These are phyloP conservation scores for Backusella parvicylindrica DNA, from an alignment of 192 early-diverging fungal genomes.

Conservation along the genomic window DNA sequence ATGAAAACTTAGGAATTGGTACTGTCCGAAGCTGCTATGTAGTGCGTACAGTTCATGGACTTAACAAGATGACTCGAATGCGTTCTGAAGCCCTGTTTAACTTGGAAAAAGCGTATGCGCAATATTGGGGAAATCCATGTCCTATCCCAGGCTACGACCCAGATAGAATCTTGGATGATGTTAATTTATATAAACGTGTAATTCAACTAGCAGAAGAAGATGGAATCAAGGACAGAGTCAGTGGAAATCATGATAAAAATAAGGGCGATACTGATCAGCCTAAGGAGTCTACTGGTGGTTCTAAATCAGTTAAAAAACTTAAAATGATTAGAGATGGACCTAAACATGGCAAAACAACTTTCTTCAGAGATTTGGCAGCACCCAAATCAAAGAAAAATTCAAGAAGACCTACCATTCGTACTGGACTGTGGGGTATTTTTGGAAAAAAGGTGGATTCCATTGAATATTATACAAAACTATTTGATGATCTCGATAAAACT, in stretches of 20 bases:
- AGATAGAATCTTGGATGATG: slow-evolving; percentile 34
- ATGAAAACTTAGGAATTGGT: slow-evolving; percentile 52
- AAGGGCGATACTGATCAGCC: background rate
- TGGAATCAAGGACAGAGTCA: background rate
- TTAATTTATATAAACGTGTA: slow-evolving; percentile 17
- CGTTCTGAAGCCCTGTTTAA: slow-evolving; percentile 45
- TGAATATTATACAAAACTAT: slow-evolving; percentile 53
- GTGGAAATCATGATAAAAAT: slow-evolving; percentile 6
- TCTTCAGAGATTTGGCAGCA: background rate
- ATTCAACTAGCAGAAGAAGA: background rate
- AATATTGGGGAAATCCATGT: slow-evolving; percentile 68
- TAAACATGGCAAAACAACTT: background rate
- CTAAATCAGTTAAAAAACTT: background rate
- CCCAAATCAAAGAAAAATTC: background rate
- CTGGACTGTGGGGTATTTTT: slow-evolving; percentile 40
- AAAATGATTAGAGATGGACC: background rate
- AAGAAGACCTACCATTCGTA: slow-evolving; percentile 39
- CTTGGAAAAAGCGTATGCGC: slow-evolving; percentile 52
- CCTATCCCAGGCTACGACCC: slow-evolving; percentile 59
- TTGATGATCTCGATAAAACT: slow-evolving; percentile 48
- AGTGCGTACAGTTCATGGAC: slow-evolving; percentile 45
- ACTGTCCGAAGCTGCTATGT: slow-evolving; percentile 50
- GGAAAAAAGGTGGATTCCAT: slow-evolving; percentile 66
- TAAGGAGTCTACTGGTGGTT: background rate
- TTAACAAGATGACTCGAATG: slow-evolving; percentile 37